Conservation (phyloP, 2,329 filamentous ascomycete species). For the Colletotrichum lentis region DNA sequence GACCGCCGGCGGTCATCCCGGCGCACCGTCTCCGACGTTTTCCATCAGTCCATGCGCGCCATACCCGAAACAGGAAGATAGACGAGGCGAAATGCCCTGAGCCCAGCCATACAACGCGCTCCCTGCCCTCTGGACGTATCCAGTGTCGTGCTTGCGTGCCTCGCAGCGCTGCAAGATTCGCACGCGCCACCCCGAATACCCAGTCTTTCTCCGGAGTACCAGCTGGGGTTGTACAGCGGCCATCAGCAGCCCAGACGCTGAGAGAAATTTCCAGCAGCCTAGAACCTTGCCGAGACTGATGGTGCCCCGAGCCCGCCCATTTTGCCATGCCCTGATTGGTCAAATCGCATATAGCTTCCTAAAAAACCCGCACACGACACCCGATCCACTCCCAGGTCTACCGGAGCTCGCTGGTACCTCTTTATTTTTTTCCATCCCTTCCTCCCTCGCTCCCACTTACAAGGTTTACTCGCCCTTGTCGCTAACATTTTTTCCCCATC, state of each 20-base stretch:
- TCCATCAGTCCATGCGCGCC: slow-evolving; percentile 23
- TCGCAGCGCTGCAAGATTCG: slow-evolving; percentile 6
- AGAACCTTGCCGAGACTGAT: slow-evolving; percentile 17
- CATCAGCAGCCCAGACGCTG: slow-evolving; percentile 18
- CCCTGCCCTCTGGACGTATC: slow-evolving; percentile 4
- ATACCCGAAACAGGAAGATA: slow-evolving; percentile 29
- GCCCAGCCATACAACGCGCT: slow-evolving; percentile 24
- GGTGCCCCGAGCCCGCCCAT: slow-evolving; percentile 5
- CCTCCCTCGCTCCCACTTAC: slow-evolving; percentile 1
- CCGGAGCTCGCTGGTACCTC: slow-evolving; percentile 13
- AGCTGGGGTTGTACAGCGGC: slow-evolving; percentile 1
- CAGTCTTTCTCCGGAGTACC: slow-evolving; percentile 33
- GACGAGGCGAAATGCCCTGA: slow-evolving; percentile 15
- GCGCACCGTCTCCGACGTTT: slow-evolving; percentile 24
- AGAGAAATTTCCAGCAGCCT: slow-evolving; percentile 34
- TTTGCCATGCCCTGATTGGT: slow-evolving; percentile 31
- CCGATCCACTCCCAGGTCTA: slow-evolving; percentile 29
- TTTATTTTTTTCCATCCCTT: slow-evolving; percentile 2
- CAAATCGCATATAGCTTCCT: slow-evolving; percentile 28
- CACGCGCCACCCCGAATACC: slow-evolving; percentile 36
- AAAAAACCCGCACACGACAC: slow-evolving; percentile 41
- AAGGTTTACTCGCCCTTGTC: slow-evolving; percentile 25
- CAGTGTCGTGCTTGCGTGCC: background rate
- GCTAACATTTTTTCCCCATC: slow-evolving; percentile 25
- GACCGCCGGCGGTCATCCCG: slow-evolving; percentile 11